A percentile compares a stretch with the other conserved stretches of the same genome.
Conservation (phyloP, 192 early-diverging fungal species). For the Backusella tarrabulga region DNA sequence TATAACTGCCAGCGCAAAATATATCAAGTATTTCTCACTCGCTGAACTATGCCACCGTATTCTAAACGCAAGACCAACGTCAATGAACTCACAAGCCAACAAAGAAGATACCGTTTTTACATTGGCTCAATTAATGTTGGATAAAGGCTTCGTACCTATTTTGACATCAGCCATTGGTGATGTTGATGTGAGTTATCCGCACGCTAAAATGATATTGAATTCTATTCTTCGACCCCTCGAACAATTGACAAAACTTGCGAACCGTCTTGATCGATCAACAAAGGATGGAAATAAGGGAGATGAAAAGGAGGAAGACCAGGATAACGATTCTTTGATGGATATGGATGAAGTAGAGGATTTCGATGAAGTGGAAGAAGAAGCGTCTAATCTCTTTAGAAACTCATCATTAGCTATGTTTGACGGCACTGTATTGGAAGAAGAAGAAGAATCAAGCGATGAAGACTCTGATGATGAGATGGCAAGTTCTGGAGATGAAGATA, state of each 20-base stretch:
- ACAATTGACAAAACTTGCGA: conserved; percentile 81
- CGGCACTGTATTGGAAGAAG: conserved; percentile 69
- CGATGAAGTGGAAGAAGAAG: conserved; percentile 61
- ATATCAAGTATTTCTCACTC: conserved; percentile 66
- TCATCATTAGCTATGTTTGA: conserved; percentile 79
- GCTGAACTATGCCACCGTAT: conserved; percentile 69
- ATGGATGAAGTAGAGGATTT: conserved; percentile 64
- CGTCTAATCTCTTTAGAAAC: conserved; percentile 72
- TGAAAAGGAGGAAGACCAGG: conserved; percentile 32
- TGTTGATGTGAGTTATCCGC: conserved; percentile 89
- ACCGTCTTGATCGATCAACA: conserved; percentile 73
- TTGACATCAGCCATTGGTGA: conserved; percentile 77
- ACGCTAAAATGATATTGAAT: conserved; percentile 68
- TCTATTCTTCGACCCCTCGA: conserved; percentile 87
- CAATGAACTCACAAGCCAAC: conserved; percentile 39
- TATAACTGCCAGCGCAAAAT: conserved; percentile 48
- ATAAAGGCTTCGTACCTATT: conserved; percentile 77
- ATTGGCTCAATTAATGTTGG: conserved; percentile 79
- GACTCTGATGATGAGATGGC: conserved; percentile 44
- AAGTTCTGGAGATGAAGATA: conserved; percentile 33
- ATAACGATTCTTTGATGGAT: conserved; percentile 27
- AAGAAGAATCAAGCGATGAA: conserved; percentile 55
- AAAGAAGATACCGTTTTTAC: conserved; percentile 59
- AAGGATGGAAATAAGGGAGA: conserved; percentile 60
- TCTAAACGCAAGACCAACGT: conserved; percentile 49